A percentile compares a stretch with the other conserved stretches of the same genome.
phyloP scores from a whole-genome alignment of 2,329 filamentous ascomycete species.

The Metarhizium rileyi region DNA sequence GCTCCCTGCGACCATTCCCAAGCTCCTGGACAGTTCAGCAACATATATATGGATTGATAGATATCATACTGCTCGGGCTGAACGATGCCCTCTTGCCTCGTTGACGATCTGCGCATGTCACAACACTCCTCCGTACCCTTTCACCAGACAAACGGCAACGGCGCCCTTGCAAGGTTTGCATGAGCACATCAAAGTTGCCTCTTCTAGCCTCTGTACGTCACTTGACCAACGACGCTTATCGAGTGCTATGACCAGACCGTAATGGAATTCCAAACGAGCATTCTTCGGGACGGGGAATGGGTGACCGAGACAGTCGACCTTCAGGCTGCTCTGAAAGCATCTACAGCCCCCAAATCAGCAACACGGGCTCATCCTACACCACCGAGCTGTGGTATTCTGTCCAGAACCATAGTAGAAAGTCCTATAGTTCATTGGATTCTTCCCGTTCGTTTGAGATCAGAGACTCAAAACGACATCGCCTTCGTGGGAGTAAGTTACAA shows the following conservation, averaged over 20 bases:
- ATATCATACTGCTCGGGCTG: background rate
- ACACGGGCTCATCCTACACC: slow-evolving; percentile 25
- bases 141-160: background rate
- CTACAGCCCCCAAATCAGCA: slow-evolving; percentile 20
- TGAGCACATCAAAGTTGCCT: background rate
- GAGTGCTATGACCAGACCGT: slow-evolving; percentile 11
- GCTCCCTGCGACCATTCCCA: no score
- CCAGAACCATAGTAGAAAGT: slow-evolving; percentile 67
- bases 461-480: slow-evolving; percentile 67
- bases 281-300: slow-evolving; percentile 46
- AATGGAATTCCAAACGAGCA: slow-evolving; percentile 43
- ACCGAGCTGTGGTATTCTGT: slow-evolving; percentile 62
- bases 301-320: slow-evolving; percentile 42
- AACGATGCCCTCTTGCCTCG: background rate
- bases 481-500: slow-evolving; percentile 63
- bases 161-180: background rate
- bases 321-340: slow-evolving; percentile 30
- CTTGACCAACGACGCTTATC: background rate
- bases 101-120: background rate
- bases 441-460: slow-evolving; percentile 65
- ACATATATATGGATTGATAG: background rate
- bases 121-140: background rate
- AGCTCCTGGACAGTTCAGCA: background rate
- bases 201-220: background rate
- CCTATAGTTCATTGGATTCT: slow-evolving; percentile 68